phyloP scores from a whole-genome alignment of 495 filamentous ascomycete species.

The Aspergillus coremiiformis region DNA sequence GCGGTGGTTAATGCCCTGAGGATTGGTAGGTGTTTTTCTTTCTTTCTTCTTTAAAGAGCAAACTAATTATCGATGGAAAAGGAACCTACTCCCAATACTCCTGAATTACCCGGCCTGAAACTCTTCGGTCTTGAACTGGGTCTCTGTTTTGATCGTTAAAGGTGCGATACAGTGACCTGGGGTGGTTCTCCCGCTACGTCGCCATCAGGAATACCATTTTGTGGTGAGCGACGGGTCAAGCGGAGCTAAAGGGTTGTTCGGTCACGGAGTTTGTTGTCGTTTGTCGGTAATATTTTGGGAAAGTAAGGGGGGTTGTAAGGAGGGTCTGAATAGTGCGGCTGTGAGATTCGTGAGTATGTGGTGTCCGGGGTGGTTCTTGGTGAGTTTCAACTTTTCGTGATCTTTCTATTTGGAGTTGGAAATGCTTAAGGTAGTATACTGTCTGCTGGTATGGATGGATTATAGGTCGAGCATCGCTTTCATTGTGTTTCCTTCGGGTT shows the following conservation, averaged over 20 bases:
- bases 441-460: too few relatives aligned
- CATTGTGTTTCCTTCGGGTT: not conserved
- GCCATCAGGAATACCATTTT: constrained; percentile 12
- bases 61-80: constrained; percentile 31
- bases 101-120: constrained; percentile 23
- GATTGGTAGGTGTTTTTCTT: constrained; percentile 6
- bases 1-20: constrained; percentile 32
- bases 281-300: constrained; percentile 13
- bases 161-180: constrained; percentile 10
- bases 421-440: too few relatives aligned
- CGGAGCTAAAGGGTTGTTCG: constrained; percentile 9
- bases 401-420: too few relatives aligned
- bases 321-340: constrained; percentile 4
- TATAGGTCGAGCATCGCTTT: not conserved
- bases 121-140: constrained; percentile 33
- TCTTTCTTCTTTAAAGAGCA: constrained; percentile 7
- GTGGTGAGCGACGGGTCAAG: constrained; percentile 3
- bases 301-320: constrained; percentile 5
- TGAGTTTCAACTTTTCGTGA: not conserved
- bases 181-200: constrained; percentile 13
- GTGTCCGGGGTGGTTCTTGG: constrained; percentile 1
- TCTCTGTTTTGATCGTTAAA: too few relatives aligned
- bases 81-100: constrained; percentile 33
- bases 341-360: not conserved
- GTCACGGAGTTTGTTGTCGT: constrained; percentile 3